Percentiles rank a stretch among this genome's conserved stretches.
Evolutionary conservation across 2,329 filamentous ascomycete genomes (phyloP).

Genomic region (Beauveria brongniartii): DNA sequence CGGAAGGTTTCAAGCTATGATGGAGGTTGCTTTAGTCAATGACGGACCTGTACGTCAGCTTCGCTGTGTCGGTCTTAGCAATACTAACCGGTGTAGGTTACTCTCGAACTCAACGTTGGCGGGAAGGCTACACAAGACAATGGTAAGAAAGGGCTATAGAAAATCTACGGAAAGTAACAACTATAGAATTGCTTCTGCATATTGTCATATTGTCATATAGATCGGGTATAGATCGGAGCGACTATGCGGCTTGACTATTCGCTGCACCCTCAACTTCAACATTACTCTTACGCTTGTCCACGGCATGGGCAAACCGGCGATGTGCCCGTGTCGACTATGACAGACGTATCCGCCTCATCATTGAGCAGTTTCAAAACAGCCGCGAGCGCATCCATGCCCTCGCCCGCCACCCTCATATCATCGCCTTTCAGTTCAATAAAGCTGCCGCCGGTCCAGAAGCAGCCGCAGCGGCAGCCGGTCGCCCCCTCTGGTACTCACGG

Average conservation of each 20-base stretch:
- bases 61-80: not conserved
- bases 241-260: not conserved
- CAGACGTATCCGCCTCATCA: constrained; percentile 29
- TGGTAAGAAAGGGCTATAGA: not conserved
- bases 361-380: constrained; percentile 45
- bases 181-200: not conserved
- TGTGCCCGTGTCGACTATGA: constrained; percentile 41
- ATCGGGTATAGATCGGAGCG: not conserved
- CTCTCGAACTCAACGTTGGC: constrained; percentile 8
- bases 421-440: constrained; percentile 41
- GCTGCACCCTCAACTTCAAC: not conserved
- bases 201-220: not conserved
- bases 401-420: constrained; percentile 48
- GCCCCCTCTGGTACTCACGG: constrained; percentile 17
- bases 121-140: not conserved
- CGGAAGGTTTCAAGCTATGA: constrained; percentile 98
- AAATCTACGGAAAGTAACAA: no score
- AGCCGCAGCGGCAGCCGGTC: constrained; percentile 37
- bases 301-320: constrained; percentile 26
- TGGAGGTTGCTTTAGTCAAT: constrained; percentile 91
- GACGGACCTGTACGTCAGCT: constrained; percentile 55
- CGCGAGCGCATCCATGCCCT: constrained; percentile 50
- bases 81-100: not conserved
- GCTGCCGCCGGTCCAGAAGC: constrained; percentile 43
- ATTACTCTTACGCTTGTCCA: not conserved